phyloP scores from a whole-genome alignment of 306 rosid species.

The Gastrolobium villosum region DNA sequence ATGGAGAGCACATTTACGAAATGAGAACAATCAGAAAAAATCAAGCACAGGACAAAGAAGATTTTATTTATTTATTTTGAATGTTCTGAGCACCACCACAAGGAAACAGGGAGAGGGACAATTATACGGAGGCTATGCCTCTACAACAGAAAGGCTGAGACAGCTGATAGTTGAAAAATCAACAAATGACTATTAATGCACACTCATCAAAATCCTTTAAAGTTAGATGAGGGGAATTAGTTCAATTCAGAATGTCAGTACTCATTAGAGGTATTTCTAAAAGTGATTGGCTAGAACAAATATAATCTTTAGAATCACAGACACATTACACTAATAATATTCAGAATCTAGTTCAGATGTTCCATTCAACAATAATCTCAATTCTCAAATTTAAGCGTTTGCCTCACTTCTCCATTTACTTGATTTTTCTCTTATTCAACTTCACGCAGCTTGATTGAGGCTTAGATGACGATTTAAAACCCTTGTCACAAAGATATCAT shows the following conservation, averaged over 20 bases:
- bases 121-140: neutral
- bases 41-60: neutral
- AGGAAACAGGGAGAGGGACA: neutral
- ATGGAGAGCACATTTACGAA: neutral
- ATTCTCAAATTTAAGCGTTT: slow-evolving; percentile 1
- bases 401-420: neutral
- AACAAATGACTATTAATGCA: neutral
- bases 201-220: slow-evolving; percentile 19
- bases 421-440: neutral
- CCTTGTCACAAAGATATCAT: neutral
- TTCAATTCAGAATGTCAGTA: neutral
- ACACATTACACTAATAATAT: neutral
- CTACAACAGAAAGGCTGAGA: neutral
- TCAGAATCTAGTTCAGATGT: neutral
- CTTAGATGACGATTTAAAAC: neutral
- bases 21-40: slow-evolving; percentile 1
- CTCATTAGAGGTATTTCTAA: neutral
- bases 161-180: neutral
- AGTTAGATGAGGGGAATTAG: neutral
- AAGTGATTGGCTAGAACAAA: neutral
- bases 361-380: neutral
- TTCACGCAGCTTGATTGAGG: neutral
- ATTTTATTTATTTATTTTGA: neutral
- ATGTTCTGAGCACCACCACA: neutral
- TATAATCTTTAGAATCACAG: neutral